A percentile compares a stretch with the other conserved stretches of the same genome.
phyloP scores from a whole-genome alignment of 768 basidiomycete species.

The Macrocybe gigantea region DNA sequence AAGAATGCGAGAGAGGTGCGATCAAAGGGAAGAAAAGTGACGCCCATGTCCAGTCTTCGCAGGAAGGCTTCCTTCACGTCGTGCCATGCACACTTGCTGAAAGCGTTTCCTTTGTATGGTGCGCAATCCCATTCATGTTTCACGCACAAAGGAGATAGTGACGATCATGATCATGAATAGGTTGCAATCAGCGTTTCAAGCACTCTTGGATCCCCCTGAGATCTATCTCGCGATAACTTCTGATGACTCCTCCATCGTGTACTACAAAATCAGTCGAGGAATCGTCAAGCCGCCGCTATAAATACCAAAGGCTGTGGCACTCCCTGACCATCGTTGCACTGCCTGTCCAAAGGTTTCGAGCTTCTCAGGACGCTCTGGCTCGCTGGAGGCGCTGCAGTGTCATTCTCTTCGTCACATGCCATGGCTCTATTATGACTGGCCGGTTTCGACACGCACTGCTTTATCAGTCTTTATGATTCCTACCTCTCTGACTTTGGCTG shows the following conservation, averaged over 20 bases:
- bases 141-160: background rate
- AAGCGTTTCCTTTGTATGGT: conserved; percentile 60
- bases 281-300: conserved; percentile 69
- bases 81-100: conserved; percentile 69
- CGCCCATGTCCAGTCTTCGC: conserved; percentile 1
- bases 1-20: conserved; percentile 45
- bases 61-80: conserved; percentile 44
- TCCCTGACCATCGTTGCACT: background rate
- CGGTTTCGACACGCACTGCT: too few species aligned
- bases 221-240: conserved; percentile 69
- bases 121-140: conserved; percentile 1
- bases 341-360: background rate
- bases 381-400: too few species aligned
- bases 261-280: conserved; percentile 75
- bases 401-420: too few species aligned
- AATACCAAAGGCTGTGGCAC: conserved; percentile 2
- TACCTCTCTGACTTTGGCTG: too few species aligned
- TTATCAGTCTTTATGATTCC: too few species aligned
- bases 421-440: too few species aligned
- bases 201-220: conserved; percentile 38
- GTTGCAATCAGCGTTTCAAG: conserved; percentile 52
- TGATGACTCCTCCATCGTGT: conserved; percentile 78
- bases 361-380: background rate
- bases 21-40: conserved; percentile 48
- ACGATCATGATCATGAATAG: conserved; percentile 23